These are phyloP conservation scores for Trichoderma brevicompactum DNA, from an alignment of 2,329 filamentous ascomycete species.

Conservation along the genomic window DNA sequence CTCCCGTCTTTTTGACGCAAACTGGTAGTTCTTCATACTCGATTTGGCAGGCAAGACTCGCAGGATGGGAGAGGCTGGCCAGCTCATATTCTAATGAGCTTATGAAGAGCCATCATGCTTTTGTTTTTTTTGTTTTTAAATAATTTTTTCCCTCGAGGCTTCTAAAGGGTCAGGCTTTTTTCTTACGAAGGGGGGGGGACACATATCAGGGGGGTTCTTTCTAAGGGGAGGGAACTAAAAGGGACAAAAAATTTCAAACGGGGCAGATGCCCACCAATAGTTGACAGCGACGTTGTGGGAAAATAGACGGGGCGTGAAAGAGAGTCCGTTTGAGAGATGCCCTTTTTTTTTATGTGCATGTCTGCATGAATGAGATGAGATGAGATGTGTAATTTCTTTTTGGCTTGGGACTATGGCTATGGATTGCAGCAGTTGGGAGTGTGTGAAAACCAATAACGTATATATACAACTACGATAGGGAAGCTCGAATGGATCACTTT, in stretches of 20 bases:
- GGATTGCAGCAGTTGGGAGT: too few relatives aligned
- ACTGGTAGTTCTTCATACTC: background rate
- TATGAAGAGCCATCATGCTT: background rate
- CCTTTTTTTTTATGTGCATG: background rate
- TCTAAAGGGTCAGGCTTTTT: background rate
- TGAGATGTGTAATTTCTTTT: background rate
- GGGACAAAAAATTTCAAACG: background rate
- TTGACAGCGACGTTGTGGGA: background rate
- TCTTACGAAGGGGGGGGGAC: background rate
- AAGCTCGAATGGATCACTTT: too few relatives aligned
- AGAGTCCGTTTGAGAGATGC: background rate
- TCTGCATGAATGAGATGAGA: background rate
- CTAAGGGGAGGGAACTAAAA: background rate
- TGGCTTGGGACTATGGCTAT: too few relatives aligned
- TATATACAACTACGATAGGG: too few relatives aligned
- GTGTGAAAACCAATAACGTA: too few relatives aligned
- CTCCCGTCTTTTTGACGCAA: background rate
- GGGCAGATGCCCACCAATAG: background rate
- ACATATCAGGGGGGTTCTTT: background rate
- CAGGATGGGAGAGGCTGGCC: background rate
- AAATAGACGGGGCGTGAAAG: constrained; percentile 7
- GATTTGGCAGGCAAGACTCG: constrained; percentile 15
- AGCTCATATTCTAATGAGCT: constrained; percentile 2
- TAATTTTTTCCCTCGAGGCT: background rate
- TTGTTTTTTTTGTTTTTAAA: background rate